Evolutionary conservation across 371 early-diverging fungal genomes (phyloP).

Genomic region (Apophysomyces ossiformis): DNA sequence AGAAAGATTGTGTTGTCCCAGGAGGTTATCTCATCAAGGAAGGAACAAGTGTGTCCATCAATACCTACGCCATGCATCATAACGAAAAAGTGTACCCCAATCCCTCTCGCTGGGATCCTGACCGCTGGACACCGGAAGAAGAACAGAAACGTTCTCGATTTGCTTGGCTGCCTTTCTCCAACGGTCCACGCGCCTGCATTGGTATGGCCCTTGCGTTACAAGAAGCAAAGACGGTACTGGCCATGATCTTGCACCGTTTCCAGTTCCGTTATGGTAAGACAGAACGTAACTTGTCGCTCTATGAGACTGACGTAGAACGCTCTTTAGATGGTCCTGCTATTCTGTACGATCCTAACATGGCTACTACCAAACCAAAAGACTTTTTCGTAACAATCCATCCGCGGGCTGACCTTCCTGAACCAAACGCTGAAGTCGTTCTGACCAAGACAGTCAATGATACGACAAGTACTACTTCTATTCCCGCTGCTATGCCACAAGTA

Average conservation of each 20-base stretch:
- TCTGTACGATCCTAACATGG: neutral
- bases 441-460: too few relatives aligned
- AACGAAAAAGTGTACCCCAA: conserved; percentile 34
- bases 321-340: too few relatives aligned
- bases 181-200: conserved; percentile 46
- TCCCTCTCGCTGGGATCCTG: conserved; percentile 42
- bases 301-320: too few relatives aligned
- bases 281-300: too few relatives aligned
- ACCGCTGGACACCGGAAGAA: conserved; percentile 43
- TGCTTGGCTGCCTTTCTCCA: conserved; percentile 47
- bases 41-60: conserved; percentile 16
- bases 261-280: conserved; percentile 21
- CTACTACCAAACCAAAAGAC: conserved; percentile 19
- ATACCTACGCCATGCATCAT: conserved; percentile 34
- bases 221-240: conserved; percentile 44
- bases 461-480: neutral
- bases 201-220: conserved; percentile 43
- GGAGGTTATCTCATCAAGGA: conserved; percentile 31
- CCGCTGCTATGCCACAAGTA: conserved; percentile 18
- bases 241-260: conserved; percentile 30
- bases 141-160: conserved; percentile 36
- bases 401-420: conserved; percentile 18
- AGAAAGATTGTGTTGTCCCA: conserved; percentile 35
- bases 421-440: too few relatives aligned
- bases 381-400: conserved; percentile 22